Percentiles rank a stretch among this genome's conserved stretches.
Conservation (phyloP, 352 stramenopile genomes). For the Phytopythium helicoides region DNA sequence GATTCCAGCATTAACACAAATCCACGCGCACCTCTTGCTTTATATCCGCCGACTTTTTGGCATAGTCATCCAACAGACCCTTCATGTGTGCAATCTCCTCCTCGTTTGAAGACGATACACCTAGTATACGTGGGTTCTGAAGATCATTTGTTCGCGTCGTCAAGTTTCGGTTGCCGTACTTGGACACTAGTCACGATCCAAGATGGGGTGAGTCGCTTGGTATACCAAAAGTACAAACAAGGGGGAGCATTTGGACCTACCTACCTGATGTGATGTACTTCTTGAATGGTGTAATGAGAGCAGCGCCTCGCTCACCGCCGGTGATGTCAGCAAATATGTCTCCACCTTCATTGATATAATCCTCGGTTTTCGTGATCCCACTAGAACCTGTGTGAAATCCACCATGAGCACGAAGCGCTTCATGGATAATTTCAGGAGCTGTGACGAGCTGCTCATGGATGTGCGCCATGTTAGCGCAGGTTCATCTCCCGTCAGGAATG, state of each 20-base stretch:
- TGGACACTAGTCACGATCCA: constrained; percentile 47
- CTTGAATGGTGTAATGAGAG: constrained; percentile 82
- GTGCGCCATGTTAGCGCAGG: too few species aligned
- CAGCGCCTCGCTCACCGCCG: constrained; percentile 53
- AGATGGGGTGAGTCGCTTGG: background rate
- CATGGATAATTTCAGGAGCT: constrained; percentile 78
- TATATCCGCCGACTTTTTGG: constrained; percentile 28
- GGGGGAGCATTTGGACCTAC: background rate
- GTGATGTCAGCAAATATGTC: constrained; percentile 65
- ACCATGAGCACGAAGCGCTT: constrained; percentile 64
- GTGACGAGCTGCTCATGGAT: constrained; percentile 63
- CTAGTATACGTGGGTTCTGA: constrained; percentile 60
- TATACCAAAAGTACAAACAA: background rate
- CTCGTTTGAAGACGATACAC: constrained; percentile 73
- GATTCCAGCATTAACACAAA: background rate
- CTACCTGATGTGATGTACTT: constrained; percentile 83
- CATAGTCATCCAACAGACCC: constrained; percentile 40
- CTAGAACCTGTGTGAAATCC: constrained; percentile 78
- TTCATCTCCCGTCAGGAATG: too few species aligned
- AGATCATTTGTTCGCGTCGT: constrained; percentile 86
- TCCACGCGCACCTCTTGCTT: constrained; percentile 50
- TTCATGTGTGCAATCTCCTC: constrained; percentile 70
- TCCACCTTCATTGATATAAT: constrained; percentile 67
- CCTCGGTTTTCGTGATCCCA: constrained; percentile 73
- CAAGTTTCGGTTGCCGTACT: constrained; percentile 80